Evolutionary conservation across 805 yeast species (phyloP).

Genomic region (Zygosaccharomyces rouxii): DNA sequence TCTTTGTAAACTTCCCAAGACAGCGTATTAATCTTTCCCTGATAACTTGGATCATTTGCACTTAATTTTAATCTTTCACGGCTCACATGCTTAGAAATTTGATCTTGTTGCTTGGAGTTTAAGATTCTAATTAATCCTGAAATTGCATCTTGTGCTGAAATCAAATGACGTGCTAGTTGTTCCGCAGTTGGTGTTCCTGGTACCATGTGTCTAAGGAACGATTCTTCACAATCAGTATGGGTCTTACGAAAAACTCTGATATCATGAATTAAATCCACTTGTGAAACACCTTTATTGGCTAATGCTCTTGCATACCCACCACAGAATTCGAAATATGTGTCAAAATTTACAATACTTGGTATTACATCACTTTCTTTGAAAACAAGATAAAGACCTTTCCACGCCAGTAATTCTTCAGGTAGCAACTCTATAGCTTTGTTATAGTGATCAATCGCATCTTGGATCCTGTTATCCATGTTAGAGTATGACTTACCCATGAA

Average conservation of each 20-base stretch:
- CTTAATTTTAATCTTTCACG: conserved; percentile 49
- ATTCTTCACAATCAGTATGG: conserved; percentile 40
- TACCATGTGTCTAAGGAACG: conserved; percentile 45
- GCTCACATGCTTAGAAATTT: conserved; percentile 40
- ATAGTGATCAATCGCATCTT: conserved; percentile 36
- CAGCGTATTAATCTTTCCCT: conserved; percentile 37
- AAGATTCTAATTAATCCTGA: conserved; percentile 41
- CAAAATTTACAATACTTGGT: conserved; percentile 40
- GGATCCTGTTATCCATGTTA: conserved; percentile 35
- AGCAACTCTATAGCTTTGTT: conserved; percentile 47
- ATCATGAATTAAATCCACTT: conserved; percentile 47
- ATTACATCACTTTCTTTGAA: conserved; percentile 25
- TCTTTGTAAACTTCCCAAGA: conserved; percentile 45
- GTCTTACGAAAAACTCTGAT: conserved; percentile 43
- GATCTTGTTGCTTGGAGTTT: conserved; percentile 39
- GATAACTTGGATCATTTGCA: conserved; percentile 40
- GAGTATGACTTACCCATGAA: conserved; percentile 70
- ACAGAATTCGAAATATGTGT: conserved; percentile 40
- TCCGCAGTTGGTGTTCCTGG: conserved; percentile 59
- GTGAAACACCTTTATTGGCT: conserved; percentile 40
- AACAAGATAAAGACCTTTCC: conserved; percentile 72
- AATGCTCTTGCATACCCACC: conserved; percentile 43
- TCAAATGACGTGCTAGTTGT: conserved; percentile 44
- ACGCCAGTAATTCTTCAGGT: conserved; percentile 55
- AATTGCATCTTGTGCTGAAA: conserved; percentile 45